These are phyloP conservation scores for Apiotrichum siamense DNA, from an alignment of 1,284 basidiomycete species.

Conservation along the genomic window DNA sequence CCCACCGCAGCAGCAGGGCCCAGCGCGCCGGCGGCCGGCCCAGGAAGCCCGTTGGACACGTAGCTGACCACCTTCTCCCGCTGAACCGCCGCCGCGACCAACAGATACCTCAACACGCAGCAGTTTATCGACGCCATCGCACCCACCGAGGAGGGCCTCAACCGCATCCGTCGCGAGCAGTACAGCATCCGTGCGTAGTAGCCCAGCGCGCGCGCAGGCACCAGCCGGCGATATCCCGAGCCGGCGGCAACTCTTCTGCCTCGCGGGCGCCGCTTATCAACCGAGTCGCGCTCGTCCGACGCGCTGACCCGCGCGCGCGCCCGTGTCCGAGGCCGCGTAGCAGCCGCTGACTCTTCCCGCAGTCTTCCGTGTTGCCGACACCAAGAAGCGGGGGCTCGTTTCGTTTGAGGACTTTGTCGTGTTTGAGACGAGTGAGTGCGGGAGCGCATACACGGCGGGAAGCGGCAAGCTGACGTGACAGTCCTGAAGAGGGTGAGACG, in stretches of 20 bases:
- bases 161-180: constrained; percentile 75
- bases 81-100: constrained; percentile 26
- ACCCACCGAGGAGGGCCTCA: constrained; percentile 66
- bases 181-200: constrained; percentile 58
- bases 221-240: too few species aligned
- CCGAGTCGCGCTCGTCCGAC: not conserved
- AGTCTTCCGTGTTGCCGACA: constrained; percentile 85
- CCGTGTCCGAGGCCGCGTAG: too few species aligned
- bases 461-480: constrained; percentile 10
- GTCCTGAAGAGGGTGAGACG: constrained; percentile 39
- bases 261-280: not conserved
- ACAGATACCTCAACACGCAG: constrained; percentile 68
- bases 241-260: not conserved
- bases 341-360: too few species aligned
- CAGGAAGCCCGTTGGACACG: not conserved
- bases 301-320: constrained; percentile 24
- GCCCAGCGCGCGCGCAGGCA: too few species aligned
- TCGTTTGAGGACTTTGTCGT: constrained; percentile 92
- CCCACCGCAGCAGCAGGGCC: not conserved
- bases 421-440: constrained; percentile 64
- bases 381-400: constrained; percentile 65
- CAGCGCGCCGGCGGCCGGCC: not conserved
- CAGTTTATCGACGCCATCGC: constrained; percentile 90
- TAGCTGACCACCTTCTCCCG: not conserved
- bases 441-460: not conserved